Evolutionary conservation across 768 basidiomycete species (phyloP).

Genomic region (Boletus reticulatus): DNA sequence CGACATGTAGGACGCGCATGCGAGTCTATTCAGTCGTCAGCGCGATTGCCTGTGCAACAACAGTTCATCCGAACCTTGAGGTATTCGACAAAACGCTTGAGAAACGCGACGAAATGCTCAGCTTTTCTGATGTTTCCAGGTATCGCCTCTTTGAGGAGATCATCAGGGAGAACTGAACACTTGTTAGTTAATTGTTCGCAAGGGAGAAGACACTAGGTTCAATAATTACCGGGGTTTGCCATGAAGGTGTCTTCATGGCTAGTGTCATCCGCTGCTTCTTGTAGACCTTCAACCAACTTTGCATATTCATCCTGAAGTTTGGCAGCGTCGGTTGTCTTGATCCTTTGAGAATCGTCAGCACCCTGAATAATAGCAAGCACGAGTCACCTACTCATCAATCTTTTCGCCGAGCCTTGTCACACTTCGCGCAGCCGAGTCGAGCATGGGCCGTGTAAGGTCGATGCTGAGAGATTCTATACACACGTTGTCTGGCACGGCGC

Average conservation of each 20-base stretch:
- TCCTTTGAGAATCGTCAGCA: constrained; percentile 47
- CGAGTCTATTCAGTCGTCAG: constrained; percentile 64
- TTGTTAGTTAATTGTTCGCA: constrained; percentile 1
- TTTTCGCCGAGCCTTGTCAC: constrained; percentile 83
- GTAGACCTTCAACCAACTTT: constrained; percentile 90
- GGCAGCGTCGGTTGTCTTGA: constrained; percentile 89
- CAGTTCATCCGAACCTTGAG: constrained; percentile 63
- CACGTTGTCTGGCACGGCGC: constrained; percentile 71
- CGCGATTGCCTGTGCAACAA: not conserved
- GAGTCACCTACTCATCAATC: constrained; percentile 80
- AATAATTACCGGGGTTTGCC: constrained; percentile 76
- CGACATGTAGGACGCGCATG: constrained; percentile 99
- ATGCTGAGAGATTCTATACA: constrained; percentile 98
- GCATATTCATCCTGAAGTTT: constrained; percentile 97
- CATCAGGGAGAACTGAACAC: constrained; percentile 82
- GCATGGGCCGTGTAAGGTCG: constrained; percentile 95
- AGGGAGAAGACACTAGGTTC: not conserved
- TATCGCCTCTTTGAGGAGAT: constrained; percentile 91
- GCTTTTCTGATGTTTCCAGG: constrained; percentile 99
- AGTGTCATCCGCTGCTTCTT: constrained; percentile 62
- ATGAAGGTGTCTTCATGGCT: constrained; percentile 79
- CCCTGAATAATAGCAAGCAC: not conserved
- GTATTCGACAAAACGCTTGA: constrained; percentile 98
- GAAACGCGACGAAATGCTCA: constrained; percentile 97
- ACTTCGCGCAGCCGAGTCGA: constrained; percentile 90